Evolutionary conservation across 2,329 filamentous ascomycete genomes (phyloP).

Genomic region (Trichoderma gracile): DNA sequence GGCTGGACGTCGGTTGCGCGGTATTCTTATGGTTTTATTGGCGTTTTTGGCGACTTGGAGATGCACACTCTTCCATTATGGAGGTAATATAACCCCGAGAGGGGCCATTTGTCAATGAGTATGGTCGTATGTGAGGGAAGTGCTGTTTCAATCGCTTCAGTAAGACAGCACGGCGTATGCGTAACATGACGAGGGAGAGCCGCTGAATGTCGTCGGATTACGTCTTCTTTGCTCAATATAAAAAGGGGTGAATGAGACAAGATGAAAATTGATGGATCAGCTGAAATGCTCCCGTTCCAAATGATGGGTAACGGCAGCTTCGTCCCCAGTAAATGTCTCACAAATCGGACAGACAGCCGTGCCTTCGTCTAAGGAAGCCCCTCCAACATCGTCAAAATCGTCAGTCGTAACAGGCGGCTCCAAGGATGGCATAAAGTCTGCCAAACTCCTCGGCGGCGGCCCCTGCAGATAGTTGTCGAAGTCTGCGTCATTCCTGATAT

Average conservation of each 20-base stretch:
- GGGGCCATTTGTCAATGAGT: no score
- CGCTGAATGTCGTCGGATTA: no score
- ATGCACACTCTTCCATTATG: neutral
- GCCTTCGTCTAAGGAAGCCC: neutral
- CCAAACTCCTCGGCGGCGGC: slow-evolving; percentile 45
- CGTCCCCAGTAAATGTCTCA: slow-evolving; percentile 65
- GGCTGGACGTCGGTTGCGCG: neutral
- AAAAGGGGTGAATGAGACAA: neutral
- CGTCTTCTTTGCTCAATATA: neutral
- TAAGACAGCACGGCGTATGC: no score
- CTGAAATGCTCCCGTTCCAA: slow-evolving; percentile 48
- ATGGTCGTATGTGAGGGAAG: no score
- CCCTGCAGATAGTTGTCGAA: slow-evolving; percentile 38
- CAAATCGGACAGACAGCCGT: slow-evolving; percentile 63
- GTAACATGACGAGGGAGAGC: no score
- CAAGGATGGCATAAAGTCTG: slow-evolving; percentile 48
- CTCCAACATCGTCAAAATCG: neutral
- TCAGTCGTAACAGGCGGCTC: neutral
- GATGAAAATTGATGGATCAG: neutral
- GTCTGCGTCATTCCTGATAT: slow-evolving; percentile 39
- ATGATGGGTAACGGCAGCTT: slow-evolving; percentile 66
- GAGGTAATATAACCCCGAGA: no score
- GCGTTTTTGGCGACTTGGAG: neutral
- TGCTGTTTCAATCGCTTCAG: no score
- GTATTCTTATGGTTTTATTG: no score